These are phyloP conservation scores for Calocybe cyanea DNA, from an alignment of 768 basidiomycete genomes.

Conservation along the genomic window DNA sequence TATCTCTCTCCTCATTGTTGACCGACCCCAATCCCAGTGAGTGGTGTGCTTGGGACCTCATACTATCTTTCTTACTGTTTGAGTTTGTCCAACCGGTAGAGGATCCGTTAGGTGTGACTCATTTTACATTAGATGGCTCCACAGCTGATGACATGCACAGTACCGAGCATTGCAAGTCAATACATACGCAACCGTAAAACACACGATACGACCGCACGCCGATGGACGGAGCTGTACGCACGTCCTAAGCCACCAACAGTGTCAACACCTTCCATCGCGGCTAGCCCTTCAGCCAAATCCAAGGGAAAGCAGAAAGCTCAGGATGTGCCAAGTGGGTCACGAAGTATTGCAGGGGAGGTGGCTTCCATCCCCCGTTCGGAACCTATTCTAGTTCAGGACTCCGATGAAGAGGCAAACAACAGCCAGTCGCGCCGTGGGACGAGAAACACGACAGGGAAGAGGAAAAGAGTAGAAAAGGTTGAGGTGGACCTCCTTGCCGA, in stretches of 20 bases:
- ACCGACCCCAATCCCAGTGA: slow-evolving; percentile 92
- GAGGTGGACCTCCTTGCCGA: slow-evolving; percentile 29
- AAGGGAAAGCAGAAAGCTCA: slow-evolving; percentile 35
- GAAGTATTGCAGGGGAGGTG: slow-evolving; percentile 2
- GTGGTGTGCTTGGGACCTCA: slow-evolving; percentile 24
- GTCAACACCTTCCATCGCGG: not conserved
- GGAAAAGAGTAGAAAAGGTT: slow-evolving; percentile 21
- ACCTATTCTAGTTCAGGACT: slow-evolving; percentile 25
- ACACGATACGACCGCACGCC: slow-evolving; percentile 74
- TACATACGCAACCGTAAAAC: slow-evolving; percentile 60
- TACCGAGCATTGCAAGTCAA: slow-evolving; percentile 70
- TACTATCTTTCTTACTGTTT: slow-evolving; percentile 2
- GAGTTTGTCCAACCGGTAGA: slow-evolving; percentile 33
- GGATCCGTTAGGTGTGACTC: slow-evolving; percentile 61
- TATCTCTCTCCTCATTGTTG: slow-evolving; percentile 87
- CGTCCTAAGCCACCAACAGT: slow-evolving; percentile 18
- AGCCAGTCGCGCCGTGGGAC: slow-evolving; percentile 2
- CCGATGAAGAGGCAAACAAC: slow-evolving; percentile 21
- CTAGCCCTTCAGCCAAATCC: slow-evolving; percentile 18
- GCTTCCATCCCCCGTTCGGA: slow-evolving; percentile 5
- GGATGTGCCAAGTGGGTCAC: slow-evolving; percentile 14
- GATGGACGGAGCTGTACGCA: slow-evolving; percentile 76
- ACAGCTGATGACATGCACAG: slow-evolving; percentile 26
- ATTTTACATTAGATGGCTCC: slow-evolving; percentile 10
- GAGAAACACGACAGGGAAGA: slow-evolving; percentile 26